Evolutionary conservation across 139 green algal species (phyloP).

Genomic region (Pleodorina starrii): DNA sequence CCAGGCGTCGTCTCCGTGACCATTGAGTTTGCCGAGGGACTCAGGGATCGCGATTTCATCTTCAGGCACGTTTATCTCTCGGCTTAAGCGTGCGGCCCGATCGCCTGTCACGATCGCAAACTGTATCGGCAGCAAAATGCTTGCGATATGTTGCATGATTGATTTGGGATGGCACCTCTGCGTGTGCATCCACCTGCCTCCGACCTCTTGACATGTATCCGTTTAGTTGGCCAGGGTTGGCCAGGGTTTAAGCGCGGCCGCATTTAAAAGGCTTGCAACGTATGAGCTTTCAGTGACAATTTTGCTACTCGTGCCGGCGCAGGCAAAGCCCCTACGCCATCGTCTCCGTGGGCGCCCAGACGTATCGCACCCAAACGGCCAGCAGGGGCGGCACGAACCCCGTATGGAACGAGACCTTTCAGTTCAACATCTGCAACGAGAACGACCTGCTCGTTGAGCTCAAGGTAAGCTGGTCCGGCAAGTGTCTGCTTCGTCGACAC

Average conservation of each 20-base stretch:
- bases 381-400: slow-evolving; percentile 1
- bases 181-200: too few relatives aligned
- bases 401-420: slow-evolving; percentile 54
- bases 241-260: too few relatives aligned
- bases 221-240: too few relatives aligned
- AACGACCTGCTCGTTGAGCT: slow-evolving; percentile 16
- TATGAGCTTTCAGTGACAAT: not conserved
- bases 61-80: too few relatives aligned
- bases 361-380: not conserved
- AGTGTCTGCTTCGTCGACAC: too few relatives aligned
- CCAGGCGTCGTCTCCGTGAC: slow-evolving; percentile 7
- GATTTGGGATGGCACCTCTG: too few relatives aligned
- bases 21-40: slow-evolving; percentile 23
- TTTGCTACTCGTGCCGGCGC: not conserved
- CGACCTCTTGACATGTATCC: too few relatives aligned
- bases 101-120: too few relatives aligned
- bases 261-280: too few relatives aligned
- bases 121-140: too few relatives aligned
- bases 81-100: too few relatives aligned
- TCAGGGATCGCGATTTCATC: slow-evolving; percentile 12
- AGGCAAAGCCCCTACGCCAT: slow-evolving; percentile 42
- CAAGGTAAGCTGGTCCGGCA: not conserved
- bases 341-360: slow-evolving; percentile 13
- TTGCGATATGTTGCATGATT: too few relatives aligned
- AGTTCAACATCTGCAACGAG: slow-evolving; percentile 44